Evolutionary conservation across 2,329 filamentous ascomycete genomes (phyloP), one percentile per base, ranked within the genome.

Genomic region (Lachnellula occidentalis): DNA sequence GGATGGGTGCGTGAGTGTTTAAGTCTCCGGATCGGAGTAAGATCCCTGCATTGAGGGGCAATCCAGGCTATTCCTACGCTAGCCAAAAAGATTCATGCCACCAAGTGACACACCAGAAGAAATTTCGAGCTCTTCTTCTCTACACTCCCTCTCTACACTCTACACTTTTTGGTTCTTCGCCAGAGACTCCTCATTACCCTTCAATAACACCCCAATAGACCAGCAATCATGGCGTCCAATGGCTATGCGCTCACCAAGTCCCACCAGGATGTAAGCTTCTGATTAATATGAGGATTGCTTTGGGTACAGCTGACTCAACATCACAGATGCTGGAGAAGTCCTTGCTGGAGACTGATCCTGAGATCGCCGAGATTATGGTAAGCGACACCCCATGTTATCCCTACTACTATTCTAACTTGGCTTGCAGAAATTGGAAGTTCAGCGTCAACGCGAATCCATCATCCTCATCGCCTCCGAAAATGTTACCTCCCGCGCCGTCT

Each of bases 381-480:
- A 62, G 82, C 73, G 43, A 3, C 6, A 45, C 55, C 51, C 41
- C 39, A n/a, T 27, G 27, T 42, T 15, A 43, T n/a, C 15, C 37
- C 49, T 11, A 17, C 27, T 49, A 27, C 39, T 48, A 3, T 17
- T 53, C 53, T 59, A 27, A 58, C 15, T 48, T 61, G 53, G 56
- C 54, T 55, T 34, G 47, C 62, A 94, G 88, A 88, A 90, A 80
- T 85, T 88, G 68, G 92, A 97, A 78, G 88, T 96, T 70, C 85
- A 96, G 82, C 90, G 94, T 72, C 94, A 99, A 80, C 87, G 90
- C 74, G 92, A 99, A 81, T 97, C 92, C 67, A 95, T 99, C 76
- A 90, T 97, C 71, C 86, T 99, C 72, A 99, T 99, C 69, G 92
- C 94, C 70, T 97, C 94, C 54, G 94, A 99, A 80, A 99, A 99